Percentiles rank a stretch among this genome's conserved stretches.
Evolutionary conservation across 2,329 filamentous ascomycete species (phyloP).

Genomic region (Stagonosporopsis chrysanthemi): DNA sequence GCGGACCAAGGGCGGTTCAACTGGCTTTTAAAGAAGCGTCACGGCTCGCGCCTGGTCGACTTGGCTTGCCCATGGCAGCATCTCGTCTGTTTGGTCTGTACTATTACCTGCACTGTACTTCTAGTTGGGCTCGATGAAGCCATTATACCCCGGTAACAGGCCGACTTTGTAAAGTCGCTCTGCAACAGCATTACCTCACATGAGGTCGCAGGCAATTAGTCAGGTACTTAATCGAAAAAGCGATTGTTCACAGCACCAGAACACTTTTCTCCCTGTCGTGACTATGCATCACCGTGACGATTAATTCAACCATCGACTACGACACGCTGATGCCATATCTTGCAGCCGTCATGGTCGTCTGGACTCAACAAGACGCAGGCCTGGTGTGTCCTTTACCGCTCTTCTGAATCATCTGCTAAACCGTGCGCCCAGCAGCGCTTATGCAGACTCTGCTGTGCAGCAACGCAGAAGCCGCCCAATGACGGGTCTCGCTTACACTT

Average conservation of each 20-base stretch:
- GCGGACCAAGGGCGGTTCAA: constrained; percentile 38
- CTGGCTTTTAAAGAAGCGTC: constrained; percentile 43
- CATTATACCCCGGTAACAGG: constrained; percentile 44
- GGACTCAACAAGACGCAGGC: constrained; percentile 11
- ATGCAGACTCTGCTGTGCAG: constrained; percentile 46
- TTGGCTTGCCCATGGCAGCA: constrained; percentile 19
- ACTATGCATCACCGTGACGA: neutral
- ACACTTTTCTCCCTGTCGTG: neutral
- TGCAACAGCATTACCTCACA: constrained; percentile 40
- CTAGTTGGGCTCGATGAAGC: constrained; percentile 42
- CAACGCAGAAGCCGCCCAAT: constrained; percentile 37
- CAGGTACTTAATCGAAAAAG: constrained; percentile 49
- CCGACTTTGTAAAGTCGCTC: constrained; percentile 31
- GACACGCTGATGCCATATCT: neutral
- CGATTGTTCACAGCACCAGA: constrained; percentile 29
- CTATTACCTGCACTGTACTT: constrained; percentile 53
- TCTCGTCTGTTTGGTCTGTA: constrained; percentile 45
- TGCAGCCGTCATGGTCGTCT: constrained; percentile 4
- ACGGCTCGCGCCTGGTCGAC: constrained; percentile 49
- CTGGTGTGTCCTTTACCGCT: constrained; percentile 45
- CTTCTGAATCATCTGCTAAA: constrained; percentile 46
- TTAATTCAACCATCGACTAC: neutral
- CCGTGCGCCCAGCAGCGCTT: constrained; percentile 43
- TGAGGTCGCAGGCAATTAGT: constrained; percentile 40
- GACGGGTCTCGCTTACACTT: constrained; percentile 27